These are phyloP conservation scores for Vanrija sp. DNA, from an alignment of 1,284 basidiomycete genomes.

Conservation along the genomic window DNA sequence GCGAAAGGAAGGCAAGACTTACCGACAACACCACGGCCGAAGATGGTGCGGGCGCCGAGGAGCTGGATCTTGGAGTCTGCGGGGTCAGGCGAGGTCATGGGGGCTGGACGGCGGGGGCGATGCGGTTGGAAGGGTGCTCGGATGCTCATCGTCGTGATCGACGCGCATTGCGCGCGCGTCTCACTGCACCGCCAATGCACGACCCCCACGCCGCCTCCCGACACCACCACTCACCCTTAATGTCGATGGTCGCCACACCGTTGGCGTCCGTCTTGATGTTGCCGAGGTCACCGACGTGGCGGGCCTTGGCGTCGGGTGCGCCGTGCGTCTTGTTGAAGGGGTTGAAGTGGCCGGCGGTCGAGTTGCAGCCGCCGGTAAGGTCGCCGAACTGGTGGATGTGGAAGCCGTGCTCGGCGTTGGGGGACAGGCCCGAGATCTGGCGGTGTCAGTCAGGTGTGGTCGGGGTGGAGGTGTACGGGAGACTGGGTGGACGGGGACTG, in stretches of 20 bases:
- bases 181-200: too few relatives aligned
- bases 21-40: slow-evolving; percentile 9
- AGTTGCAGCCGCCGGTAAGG: slow-evolving; percentile 7
- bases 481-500: neutral
- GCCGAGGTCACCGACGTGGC: slow-evolving; percentile 20
- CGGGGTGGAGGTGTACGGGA: neutral
- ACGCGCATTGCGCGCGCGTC: too few relatives aligned
- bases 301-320: slow-evolving; percentile 6
- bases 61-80: slow-evolving; percentile 4
- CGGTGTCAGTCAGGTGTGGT: neutral
- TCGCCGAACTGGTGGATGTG: slow-evolving; percentile 14
- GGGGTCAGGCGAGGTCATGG: neutral
- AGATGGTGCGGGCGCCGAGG: slow-evolving; percentile 6
- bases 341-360: slow-evolving; percentile 14
- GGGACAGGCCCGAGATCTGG: slow-evolving; percentile 8
- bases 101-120: neutral
- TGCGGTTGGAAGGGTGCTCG: too few relatives aligned
- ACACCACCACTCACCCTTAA: neutral
- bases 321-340: slow-evolving; percentile 13
- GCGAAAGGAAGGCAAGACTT: too few relatives aligned
- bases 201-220: neutral
- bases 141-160: too few relatives aligned
- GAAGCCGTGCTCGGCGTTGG: slow-evolving; percentile 13
- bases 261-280: slow-evolving; percentile 11
- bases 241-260: slow-evolving; percentile 5